Percentiles rank a stretch among this genome's conserved stretches.
These are phyloP conservation scores for Candida broadrunensis DNA, from an alignment of 805 yeast species.

Conservation along the genomic window DNA sequence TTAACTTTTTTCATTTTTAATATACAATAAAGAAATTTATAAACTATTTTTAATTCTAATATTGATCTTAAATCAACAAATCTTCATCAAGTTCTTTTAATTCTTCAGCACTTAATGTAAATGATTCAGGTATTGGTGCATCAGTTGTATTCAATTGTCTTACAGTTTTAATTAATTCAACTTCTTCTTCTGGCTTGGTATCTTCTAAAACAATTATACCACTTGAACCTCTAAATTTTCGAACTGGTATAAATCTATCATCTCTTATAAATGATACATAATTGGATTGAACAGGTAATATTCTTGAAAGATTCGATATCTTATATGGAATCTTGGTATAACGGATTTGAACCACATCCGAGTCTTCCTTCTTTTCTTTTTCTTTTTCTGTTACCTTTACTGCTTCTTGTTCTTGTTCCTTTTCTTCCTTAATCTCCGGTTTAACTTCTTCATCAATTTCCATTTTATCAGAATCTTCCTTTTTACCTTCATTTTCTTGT, in stretches of 20 bases:
- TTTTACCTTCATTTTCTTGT: constrained; percentile 30
- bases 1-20: too few relatives aligned
- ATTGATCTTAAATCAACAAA: too few relatives aligned
- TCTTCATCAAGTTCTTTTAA: constrained; percentile 37
- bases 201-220: constrained; percentile 76
- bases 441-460: constrained; percentile 33
- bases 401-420: constrained; percentile 9
- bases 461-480: constrained; percentile 45
- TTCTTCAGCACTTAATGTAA: constrained; percentile 57
- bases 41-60: not conserved
- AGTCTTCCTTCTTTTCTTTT: constrained; percentile 23
- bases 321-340: constrained; percentile 65
- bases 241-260: constrained; percentile 77
- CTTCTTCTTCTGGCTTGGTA: constrained; percentile 55
- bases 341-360: constrained; percentile 42
- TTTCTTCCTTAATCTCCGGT: constrained; percentile 7
- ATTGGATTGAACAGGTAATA: constrained; percentile 83
- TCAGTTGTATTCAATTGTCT: constrained; percentile 73
- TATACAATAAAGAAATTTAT: constrained; percentile 11
- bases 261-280: constrained; percentile 75
- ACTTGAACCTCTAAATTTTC: constrained; percentile 64
- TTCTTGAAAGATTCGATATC: constrained; percentile 79
- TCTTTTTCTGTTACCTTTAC: constrained; percentile 4
- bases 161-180: constrained; percentile 73
- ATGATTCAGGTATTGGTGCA: constrained; percentile 74